A percentile compares a stretch with the other conserved stretches of the same genome.
Conservation (phyloP, 2,329 filamentous ascomycete genomes). For the Fusarium pilosicola region DNA sequence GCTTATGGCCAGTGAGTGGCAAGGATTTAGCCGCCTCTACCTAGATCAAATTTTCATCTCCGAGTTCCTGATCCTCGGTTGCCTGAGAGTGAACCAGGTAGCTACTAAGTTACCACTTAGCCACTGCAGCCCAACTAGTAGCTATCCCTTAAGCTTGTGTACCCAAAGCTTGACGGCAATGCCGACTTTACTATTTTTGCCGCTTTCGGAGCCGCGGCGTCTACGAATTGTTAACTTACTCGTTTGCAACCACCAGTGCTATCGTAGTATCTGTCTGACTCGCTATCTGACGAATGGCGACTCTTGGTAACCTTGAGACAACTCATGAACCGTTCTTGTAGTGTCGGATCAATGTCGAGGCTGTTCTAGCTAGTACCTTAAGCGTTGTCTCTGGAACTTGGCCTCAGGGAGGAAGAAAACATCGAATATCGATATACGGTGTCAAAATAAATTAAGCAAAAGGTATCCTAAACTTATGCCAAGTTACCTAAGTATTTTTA, state of each 20-base stretch:
- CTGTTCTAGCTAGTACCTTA: neutral
- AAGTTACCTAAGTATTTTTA: no score
- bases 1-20: slow-evolving; percentile 27
- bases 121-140: slow-evolving; percentile 21
- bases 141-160: neutral
- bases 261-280: slow-evolving; percentile 19
- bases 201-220: slow-evolving; percentile 29
- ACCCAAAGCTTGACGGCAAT: slow-evolving; percentile 27
- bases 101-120: neutral
- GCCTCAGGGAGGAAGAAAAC: no score
- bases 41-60: slow-evolving; percentile 18
- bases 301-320: slow-evolving; percentile 5
- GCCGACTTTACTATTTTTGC: slow-evolving; percentile 23
- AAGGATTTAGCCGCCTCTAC: slow-evolving; percentile 32
- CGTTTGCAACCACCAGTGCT: slow-evolving; percentile 20
- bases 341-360: neutral
- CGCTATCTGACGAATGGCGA: slow-evolving; percentile 16
- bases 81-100: slow-evolving; percentile 3
- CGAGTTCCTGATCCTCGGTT: slow-evolving; percentile 5
- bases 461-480: no score
- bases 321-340: neutral
- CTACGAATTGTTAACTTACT: slow-evolving; percentile 24
- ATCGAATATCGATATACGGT: no score
- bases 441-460: no score
- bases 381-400: neutral